Evolutionary conservation across 306 rosid species (phyloP).

Genomic region (Corylus avellana): DNA sequence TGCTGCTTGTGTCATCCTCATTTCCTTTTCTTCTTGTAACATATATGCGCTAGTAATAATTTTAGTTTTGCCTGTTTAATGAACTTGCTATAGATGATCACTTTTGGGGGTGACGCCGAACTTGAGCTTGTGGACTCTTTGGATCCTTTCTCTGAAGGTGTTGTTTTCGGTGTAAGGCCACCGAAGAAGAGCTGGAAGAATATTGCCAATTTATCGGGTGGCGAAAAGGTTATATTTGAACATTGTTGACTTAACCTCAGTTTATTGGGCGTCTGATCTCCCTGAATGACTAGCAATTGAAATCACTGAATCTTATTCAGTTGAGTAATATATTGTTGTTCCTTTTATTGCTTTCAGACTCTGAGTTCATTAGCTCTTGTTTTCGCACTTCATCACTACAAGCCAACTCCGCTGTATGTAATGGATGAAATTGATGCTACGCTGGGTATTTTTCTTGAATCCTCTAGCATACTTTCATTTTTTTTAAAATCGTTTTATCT

Average conservation of each 20-base stretch:
- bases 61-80: constrained; percentile 1
- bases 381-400: constrained; percentile 96
- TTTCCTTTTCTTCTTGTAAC: background rate
- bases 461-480: background rate
- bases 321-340: constrained; percentile 9
- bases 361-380: constrained; percentile 97
- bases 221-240: constrained; percentile 73
- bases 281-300: constrained; percentile 9
- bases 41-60: background rate
- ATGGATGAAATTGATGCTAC: constrained; percentile 99
- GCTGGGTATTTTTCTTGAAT: constrained; percentile 50
- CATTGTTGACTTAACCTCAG: background rate
- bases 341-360: constrained; percentile 59
- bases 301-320: background rate
- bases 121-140: constrained; percentile 95
- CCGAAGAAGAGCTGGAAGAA: constrained; percentile 99
- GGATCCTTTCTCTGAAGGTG: constrained; percentile 99
- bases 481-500: background rate
- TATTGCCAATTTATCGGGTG: constrained; percentile 96
- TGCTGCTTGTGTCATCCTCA: background rate
- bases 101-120: constrained; percentile 98
- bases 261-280: background rate
- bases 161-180: constrained; percentile 94
- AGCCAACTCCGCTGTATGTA: constrained; percentile 94
- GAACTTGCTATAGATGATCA: constrained; percentile 73